Evolutionary conservation across 805 yeast species (phyloP), one percentile per base, ranked within the genome.

Genomic region (Scheffersomyces stipitis): DNA sequence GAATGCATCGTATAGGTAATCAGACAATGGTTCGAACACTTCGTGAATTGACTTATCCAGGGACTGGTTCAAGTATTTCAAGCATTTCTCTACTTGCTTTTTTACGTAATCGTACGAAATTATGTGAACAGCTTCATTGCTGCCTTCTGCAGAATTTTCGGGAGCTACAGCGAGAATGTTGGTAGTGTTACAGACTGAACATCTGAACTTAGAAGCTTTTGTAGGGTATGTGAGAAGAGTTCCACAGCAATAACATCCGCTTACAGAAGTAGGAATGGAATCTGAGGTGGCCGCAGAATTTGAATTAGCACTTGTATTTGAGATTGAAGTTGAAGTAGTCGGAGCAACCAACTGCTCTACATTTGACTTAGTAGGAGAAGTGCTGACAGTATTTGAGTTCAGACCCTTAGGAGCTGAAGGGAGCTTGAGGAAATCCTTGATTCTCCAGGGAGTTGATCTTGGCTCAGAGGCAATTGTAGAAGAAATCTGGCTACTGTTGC

Each of bases 111-210:
- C 43, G 35, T 59, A 65, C 3, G 75, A 64, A 8, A 68, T 33
- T 5, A 45, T 32, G 30, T 46, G 57, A 16, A 26, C 32, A 12
- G 33, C 27, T 29, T 26, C 46, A 31, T 30, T 44, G 40, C 16
- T 40, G 34, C 12, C 43, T n/a, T n/a, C n/a, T 33, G 42, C 16
- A 14, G 7, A 32, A 24, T 6, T 24, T 29, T 15, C 17, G 23
- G 28, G 14, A 34, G 49, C 18, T 8, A 33, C 44, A 6, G 40
- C 45, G 13, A 65, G 33, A 9, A 63, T 42, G 22, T 65, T 62
- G 1, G 78, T 78, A 4, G 82, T 73, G 26, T 66, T 70, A 49
- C 95, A 86, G 3, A 78, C 66, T 0, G 80, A 66, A 51, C 95
- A 86, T 39, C 75, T 72, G 52, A 76, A 80, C 38, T 67, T 67